A percentile compares a stretch with the other conserved stretches of the same genome.
phyloP scores from a whole-genome alignment of 768 basidiomycete genomes.

The Leucocoprinus leucothites region DNA sequence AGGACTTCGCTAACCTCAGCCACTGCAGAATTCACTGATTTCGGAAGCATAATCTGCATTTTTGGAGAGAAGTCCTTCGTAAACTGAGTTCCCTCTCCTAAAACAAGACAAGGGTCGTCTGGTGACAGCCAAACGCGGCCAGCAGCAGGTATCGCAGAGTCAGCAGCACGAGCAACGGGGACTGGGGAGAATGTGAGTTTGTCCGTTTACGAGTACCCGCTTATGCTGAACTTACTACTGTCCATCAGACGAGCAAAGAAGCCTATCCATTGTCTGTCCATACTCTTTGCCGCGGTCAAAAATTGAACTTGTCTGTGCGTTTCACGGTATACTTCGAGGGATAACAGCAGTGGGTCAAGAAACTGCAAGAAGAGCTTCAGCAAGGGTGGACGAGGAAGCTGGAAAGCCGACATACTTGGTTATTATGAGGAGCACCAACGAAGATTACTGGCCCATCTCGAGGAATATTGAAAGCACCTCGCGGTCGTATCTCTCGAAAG shows the following conservation, averaged over 20 bases:
- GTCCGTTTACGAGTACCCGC: background rate
- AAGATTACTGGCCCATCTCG: slow-evolving; percentile 88
- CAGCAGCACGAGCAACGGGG: slow-evolving; percentile 89
- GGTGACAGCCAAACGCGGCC: slow-evolving; percentile 71
- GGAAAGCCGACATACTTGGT: slow-evolving; percentile 55
- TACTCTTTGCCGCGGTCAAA: slow-evolving; percentile 85
- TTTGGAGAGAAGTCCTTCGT: slow-evolving; percentile 65
- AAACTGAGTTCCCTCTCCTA: slow-evolving; percentile 83
- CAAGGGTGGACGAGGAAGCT: background rate
- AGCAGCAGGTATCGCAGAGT: slow-evolving; percentile 71
- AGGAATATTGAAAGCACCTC: slow-evolving; percentile 95
- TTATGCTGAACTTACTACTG: slow-evolving; percentile 58
- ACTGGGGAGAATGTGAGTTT: slow-evolving; percentile 47
- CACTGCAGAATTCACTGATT: slow-evolving; percentile 67
- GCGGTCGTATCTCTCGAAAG: slow-evolving; percentile 92
- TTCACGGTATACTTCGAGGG: slow-evolving; percentile 83
- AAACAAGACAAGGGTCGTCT: slow-evolving; percentile 76
- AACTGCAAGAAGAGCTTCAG: slow-evolving; percentile 50
- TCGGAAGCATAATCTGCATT: slow-evolving; percentile 87
- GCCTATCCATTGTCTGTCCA: slow-evolving; percentile 78
- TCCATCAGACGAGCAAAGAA: slow-evolving; percentile 81
- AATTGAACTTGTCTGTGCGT: slow-evolving; percentile 80
- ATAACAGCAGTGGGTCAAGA: slow-evolving; percentile 84
- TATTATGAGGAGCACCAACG: slow-evolving; percentile 89
- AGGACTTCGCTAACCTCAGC: slow-evolving; percentile 88